A percentile compares a stretch with the other conserved stretches of the same genome.
These are phyloP conservation scores for Sanghuangporus baumii DNA, from an alignment of 1,284 basidiomycete genomes.

Conservation along the genomic window DNA sequence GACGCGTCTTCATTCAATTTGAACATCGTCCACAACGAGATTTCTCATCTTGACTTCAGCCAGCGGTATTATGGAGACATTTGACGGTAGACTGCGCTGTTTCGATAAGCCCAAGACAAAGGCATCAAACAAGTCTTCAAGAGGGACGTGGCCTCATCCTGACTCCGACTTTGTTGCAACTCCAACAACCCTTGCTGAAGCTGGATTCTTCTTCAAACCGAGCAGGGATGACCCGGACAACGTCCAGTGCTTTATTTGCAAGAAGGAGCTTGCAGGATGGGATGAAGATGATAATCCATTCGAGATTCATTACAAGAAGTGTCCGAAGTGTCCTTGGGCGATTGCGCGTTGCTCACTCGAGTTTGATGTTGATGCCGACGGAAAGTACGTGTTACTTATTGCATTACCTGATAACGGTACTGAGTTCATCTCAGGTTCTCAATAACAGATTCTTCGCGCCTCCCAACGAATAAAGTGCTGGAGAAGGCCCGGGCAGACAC, in stretches of 20 bases:
- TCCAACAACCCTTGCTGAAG: slow-evolving; percentile 65
- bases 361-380: slow-evolving; percentile 47
- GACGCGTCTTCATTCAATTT: not conserved
- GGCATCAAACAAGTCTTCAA: slow-evolving; percentile 31
- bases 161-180: slow-evolving; percentile 54
- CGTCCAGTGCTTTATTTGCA: slow-evolving; percentile 73
- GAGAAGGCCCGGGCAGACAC: slow-evolving; percentile 66
- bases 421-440: slow-evolving; percentile 36
- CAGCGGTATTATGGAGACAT: slow-evolving; percentile 12
- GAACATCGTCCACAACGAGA: not conserved
- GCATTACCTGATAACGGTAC: not conserved
- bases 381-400: slow-evolving; percentile 40
- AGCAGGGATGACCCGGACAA: slow-evolving; percentile 57
- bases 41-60: not conserved
- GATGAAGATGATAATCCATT: slow-evolving; percentile 76
- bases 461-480: slow-evolving; percentile 63
- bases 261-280: slow-evolving; percentile 75
- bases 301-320: slow-evolving; percentile 67
- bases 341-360: slow-evolving; percentile 62
- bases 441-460: slow-evolving; percentile 49
- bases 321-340: slow-evolving; percentile 70
- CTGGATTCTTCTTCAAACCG: slow-evolving; percentile 78
- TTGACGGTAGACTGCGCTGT: slow-evolving; percentile 31
- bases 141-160: slow-evolving; percentile 66
- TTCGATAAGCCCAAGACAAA: slow-evolving; percentile 49